Evolutionary conservation across 495 filamentous ascomycete species (phyloP), one percentile per base, ranked within the genome.

Genomic region (Trichoderma reesei): DNA sequence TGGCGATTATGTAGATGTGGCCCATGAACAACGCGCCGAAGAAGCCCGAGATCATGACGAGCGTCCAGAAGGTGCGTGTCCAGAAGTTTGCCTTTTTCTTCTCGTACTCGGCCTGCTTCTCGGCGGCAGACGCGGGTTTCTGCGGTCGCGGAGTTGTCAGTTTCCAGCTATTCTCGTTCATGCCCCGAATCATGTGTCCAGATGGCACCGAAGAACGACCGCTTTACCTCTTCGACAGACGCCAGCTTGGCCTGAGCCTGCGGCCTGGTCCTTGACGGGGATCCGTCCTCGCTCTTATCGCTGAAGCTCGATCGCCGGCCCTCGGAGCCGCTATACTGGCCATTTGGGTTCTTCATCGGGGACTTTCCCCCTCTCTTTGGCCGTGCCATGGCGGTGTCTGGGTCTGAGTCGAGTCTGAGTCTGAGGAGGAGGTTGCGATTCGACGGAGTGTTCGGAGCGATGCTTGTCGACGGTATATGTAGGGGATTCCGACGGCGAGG

Each of bases 71-170:
- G 41, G 94, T 91, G 64, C 95, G 88, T 10, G 92, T 96, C 69
- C 96, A 90, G 83, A 99, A 97, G 70, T 92, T 96, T 75, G 91
- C 88, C 76, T 96, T 96, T 78, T 99, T 99, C 86, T 96, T 98
- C 72, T 97, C 91, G 75, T 93, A 96, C 31, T 96, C 95, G 71
- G 91, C 66, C 48, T 68, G 62, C 34, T 69, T 67, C 38, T 70
- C 63, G 41, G 69, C 70, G 34, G 69, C 51, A 0, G 64, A 63
- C 13, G 68, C 60, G 10, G 70, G 67, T 65, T 75, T 75, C 76
- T 80, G 56, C 6, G 1, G 65, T 72, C 11, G 42, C 11, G 5
- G 20, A 39, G 44, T 37, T 37, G 31, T 36, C 13, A 41, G 31
- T 60, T 37, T 26, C 20, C 11, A 42, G 2, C 26, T 26, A 26